phyloP scores from a whole-genome alignment of 495 filamentous ascomycete genomes.

The Tuber melanosporum region DNA sequence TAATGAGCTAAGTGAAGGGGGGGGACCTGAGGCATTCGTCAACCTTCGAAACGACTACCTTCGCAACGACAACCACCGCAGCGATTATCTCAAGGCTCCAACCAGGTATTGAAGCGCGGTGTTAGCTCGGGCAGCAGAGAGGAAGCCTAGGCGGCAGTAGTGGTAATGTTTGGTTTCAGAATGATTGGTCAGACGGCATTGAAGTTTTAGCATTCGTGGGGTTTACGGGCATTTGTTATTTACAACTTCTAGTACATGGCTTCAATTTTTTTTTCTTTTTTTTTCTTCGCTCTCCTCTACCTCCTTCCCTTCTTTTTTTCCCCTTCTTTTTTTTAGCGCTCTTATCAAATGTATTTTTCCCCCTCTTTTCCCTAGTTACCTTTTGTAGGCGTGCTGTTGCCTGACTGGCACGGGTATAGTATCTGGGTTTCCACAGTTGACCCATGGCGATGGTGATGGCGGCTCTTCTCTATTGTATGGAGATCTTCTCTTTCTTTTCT shows the following conservation, averaged over 20 bases:
- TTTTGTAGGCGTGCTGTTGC: not conserved
- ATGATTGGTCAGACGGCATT: not conserved
- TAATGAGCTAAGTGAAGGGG: constrained; percentile 71
- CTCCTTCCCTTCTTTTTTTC: constrained; percentile 15
- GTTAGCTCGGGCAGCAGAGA: not conserved
- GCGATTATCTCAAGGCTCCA: not conserved
- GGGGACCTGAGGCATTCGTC: constrained; percentile 80
- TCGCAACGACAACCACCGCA: constrained; percentile 12
- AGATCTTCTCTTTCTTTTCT: not conserved
- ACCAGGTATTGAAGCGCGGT: not conserved
- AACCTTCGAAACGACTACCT: constrained; percentile 66
- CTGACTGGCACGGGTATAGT: not conserved
- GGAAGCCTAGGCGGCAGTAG: not conserved
- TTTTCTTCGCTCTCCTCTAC: constrained; percentile 11
- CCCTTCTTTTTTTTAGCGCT: constrained; percentile 14
- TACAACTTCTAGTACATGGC: constrained; percentile 27
- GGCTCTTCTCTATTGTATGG: not conserved
- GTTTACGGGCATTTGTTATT: constrained; percentile 34
- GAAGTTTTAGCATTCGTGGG: constrained; percentile 33
- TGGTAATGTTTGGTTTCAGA: constrained; percentile 3
- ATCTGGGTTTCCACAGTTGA: not conserved
- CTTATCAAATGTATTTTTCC: constrained; percentile 17
- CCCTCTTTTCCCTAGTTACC: constrained; percentile 3
- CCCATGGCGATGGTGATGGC: not conserved
- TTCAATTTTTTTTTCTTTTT: constrained; percentile 13